Percentiles rank a stretch among this genome's conserved stretches.
These are phyloP conservation scores for Zygosaccharomyces sapae DNA, from an alignment of 1,139 yeast species.

Conservation along the genomic window DNA sequence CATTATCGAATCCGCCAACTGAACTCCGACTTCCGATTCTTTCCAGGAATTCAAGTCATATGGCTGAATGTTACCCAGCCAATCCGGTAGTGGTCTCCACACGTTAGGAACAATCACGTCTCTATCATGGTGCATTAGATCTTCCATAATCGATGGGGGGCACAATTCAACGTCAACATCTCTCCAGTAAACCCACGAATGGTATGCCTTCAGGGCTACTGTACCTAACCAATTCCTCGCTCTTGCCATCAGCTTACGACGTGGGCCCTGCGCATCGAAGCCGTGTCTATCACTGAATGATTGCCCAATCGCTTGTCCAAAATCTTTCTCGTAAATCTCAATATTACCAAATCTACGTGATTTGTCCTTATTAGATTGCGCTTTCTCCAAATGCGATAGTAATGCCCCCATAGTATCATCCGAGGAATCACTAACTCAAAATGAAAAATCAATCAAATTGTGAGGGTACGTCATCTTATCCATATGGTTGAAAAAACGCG, in stretches of 20 bases:
- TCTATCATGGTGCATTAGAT: slow-evolving; percentile 58
- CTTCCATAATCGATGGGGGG: slow-evolving; percentile 59
- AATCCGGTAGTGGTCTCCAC: slow-evolving; percentile 88
- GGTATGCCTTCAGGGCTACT: slow-evolving; percentile 62
- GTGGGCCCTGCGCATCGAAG: slow-evolving; percentile 68
- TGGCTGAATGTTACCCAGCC: slow-evolving; percentile 87
- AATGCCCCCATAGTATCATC: slow-evolving; percentile 53
- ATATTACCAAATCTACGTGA: slow-evolving; percentile 47
- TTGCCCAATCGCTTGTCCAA: slow-evolving; percentile 68
- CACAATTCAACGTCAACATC: slow-evolving; percentile 67
- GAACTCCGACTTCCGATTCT: slow-evolving; percentile 78
- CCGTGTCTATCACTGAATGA: slow-evolving; percentile 64
- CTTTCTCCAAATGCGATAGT: slow-evolving; percentile 41
- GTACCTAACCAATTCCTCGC: slow-evolving; percentile 69
- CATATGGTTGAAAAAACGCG: slow-evolving; percentile 62
- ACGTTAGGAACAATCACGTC: slow-evolving; percentile 79
- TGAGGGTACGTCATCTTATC: slow-evolving; percentile 62
- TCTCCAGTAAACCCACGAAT: slow-evolving; percentile 78
- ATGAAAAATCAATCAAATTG: slow-evolving; percentile 59
- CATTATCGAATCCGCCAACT: slow-evolving; percentile 60
- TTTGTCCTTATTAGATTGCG: slow-evolving; percentile 47
- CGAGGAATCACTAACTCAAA: slow-evolving; percentile 59
- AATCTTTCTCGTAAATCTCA: slow-evolving; percentile 63
- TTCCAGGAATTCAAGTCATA: slow-evolving; percentile 90
- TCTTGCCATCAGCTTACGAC: slow-evolving; percentile 68